phyloP scores from a whole-genome alignment of 352 stramenopile species.

The Bremia lactucae region DNA sequence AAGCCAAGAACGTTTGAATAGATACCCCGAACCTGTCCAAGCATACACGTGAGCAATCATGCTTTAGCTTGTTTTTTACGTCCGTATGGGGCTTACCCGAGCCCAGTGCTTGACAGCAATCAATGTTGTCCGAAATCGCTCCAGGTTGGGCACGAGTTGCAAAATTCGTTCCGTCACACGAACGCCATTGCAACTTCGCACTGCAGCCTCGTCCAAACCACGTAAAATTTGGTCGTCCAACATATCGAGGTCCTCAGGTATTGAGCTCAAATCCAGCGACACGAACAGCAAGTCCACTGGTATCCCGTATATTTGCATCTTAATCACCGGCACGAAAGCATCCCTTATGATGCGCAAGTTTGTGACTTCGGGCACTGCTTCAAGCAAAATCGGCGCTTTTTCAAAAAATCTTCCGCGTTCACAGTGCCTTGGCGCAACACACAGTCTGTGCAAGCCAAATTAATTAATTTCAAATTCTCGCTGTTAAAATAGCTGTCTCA shows the following conservation, averaged over 20 bases:
- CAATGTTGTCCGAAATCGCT: conserved; percentile 85
- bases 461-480: neutral
- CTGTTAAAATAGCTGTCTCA: neutral
- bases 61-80: neutral
- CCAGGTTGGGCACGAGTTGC: conserved; percentile 76
- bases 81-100: conserved; percentile 23
- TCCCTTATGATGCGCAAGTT: conserved; percentile 76
- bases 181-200: conserved; percentile 91
- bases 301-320: conserved; percentile 88
- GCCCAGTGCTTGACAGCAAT: conserved; percentile 88
- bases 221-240: conserved; percentile 69
- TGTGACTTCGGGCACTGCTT: conserved; percentile 56
- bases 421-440: conserved; percentile 72
- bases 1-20: conserved; percentile 99
- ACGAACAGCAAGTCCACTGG: conserved; percentile 92
- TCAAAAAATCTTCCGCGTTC: conserved; percentile 83
- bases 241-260: conserved; percentile 62
- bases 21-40: conserved; percentile 83
- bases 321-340: conserved; percentile 89
- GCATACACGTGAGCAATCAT: neutral
- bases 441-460: conserved; percentile 38
- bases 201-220: conserved; percentile 87
- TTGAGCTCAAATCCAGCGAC: conserved; percentile 43
- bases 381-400: conserved; percentile 66
- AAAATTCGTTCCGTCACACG: conserved; percentile 93